Percentiles rank a stretch among this genome's conserved stretches.
Evolutionary conservation across 1,284 basidiomycete genomes (phyloP).

Genomic region (Stygiomarasmius scandens): DNA sequence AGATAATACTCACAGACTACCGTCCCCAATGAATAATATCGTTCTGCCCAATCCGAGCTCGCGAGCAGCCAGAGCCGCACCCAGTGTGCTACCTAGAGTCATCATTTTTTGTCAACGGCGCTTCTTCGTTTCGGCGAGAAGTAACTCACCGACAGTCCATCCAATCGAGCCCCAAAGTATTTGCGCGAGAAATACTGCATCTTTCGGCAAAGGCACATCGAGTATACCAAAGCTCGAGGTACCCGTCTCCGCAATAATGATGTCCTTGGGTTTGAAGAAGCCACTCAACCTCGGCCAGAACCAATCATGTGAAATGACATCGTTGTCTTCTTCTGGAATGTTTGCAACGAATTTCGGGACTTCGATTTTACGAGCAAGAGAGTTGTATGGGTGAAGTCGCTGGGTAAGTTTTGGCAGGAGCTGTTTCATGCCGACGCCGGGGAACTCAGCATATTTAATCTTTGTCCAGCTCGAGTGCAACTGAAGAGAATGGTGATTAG

Average conservation of each 20-base stretch:
- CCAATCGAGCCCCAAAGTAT: constrained; percentile 89
- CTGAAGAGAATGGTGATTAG: constrained; percentile 38
- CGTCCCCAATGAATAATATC: constrained; percentile 88
- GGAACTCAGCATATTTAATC: constrained; percentile 65
- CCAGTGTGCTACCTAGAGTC: constrained; percentile 56
- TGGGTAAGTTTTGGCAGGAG: constrained; percentile 70
- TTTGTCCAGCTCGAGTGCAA: constrained; percentile 83
- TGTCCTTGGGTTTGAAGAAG: constrained; percentile 80
- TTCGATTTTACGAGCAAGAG: constrained; percentile 40
- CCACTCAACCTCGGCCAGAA: constrained; percentile 85
- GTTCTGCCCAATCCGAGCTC: constrained; percentile 68
- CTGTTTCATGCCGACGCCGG: constrained; percentile 71
- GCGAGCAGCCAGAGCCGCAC: constrained; percentile 77
- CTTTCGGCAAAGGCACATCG: constrained; percentile 74
- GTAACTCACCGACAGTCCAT: constrained; percentile 73
- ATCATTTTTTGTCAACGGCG: constrained; percentile 21
- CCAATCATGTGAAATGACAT: constrained; percentile 73
- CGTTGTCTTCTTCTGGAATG: constrained; percentile 51
- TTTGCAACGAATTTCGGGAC: constrained; percentile 53
- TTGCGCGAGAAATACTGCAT: constrained; percentile 71
- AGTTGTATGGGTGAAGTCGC: constrained; percentile 47
- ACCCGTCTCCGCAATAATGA: constrained; percentile 87
- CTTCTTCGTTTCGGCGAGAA: constrained; percentile 7
- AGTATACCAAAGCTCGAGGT: constrained; percentile 76
- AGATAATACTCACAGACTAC: constrained; percentile 58